Evolutionary conservation across 257 asterid genomes (phyloP).

Genomic region (Gentiana dahurica): DNA sequence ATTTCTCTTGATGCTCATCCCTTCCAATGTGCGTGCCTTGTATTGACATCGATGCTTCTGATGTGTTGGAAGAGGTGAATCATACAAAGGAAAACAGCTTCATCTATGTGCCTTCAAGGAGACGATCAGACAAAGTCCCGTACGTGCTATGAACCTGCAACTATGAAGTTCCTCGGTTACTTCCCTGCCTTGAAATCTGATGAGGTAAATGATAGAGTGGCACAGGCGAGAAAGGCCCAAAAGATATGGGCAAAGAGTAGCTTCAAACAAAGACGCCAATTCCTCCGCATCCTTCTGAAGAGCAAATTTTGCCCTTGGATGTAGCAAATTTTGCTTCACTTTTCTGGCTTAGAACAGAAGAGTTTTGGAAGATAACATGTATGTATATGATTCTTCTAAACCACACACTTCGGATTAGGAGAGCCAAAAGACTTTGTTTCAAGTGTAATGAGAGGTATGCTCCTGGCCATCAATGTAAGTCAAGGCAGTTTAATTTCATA

Average conservation of each 20-base stretch:
- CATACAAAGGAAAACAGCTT: slow-evolving; percentile 84
- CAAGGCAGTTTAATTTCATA: no score
- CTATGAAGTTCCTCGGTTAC: slow-evolving; percentile 90
- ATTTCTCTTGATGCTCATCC: slow-evolving; percentile 76
- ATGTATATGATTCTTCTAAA: no score
- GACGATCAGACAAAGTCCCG: slow-evolving; percentile 88
- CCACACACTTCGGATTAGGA: no score
- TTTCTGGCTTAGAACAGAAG: no score
- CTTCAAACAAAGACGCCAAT: slow-evolving; percentile 94
- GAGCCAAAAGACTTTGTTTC: no score
- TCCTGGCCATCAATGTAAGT: no score
- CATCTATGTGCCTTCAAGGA: slow-evolving; percentile 96
- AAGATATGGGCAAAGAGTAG: slow-evolving; percentile 85
- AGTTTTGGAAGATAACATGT: no score
- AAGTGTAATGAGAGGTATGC: no score
- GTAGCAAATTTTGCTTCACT: no score
- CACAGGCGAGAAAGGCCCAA: slow-evolving; percentile 88
- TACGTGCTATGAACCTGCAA: slow-evolving; percentile 94
- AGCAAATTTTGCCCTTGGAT: no score
- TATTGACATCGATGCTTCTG: slow-evolving; percentile 84
- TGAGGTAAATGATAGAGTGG: slow-evolving; percentile 91
- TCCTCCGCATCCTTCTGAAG: slow-evolving; percentile 88
- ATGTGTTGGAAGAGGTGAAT: slow-evolving; percentile 71
- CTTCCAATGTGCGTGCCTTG: slow-evolving; percentile 70
- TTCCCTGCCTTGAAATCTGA: slow-evolving; percentile 82